A percentile compares a stretch with the other conserved stretches of the same genome.
Conservation (phyloP, 2,329 filamentous ascomycete genomes). For the Nemania sp. region DNA sequence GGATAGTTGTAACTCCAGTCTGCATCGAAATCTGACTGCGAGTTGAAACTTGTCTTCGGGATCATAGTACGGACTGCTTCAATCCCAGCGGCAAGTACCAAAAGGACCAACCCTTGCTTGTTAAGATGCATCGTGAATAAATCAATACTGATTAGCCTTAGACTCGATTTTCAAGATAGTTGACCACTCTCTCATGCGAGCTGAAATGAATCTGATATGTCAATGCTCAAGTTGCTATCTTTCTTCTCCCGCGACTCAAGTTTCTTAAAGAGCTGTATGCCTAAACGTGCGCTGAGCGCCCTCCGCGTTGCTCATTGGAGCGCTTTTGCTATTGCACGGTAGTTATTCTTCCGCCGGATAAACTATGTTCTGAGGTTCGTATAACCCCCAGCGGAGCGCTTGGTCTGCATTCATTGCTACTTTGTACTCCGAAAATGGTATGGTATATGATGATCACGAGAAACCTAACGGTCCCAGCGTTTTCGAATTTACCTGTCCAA, state of each 20-base stretch:
- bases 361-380: constrained; percentile 8
- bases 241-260: not conserved
- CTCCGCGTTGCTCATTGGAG: constrained; percentile 32
- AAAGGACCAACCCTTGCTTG: constrained; percentile 28
- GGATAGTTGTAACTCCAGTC: constrained; percentile 67
- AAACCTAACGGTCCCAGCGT: not conserved
- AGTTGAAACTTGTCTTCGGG: constrained; percentile 55
- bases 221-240: not conserved
- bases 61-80: constrained; percentile 54
- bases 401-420: not conserved
- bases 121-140: constrained; percentile 29
- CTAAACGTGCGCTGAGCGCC: not conserved
- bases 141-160: not conserved
- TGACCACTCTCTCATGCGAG: not conserved
- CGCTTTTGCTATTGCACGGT: constrained; percentile 18
- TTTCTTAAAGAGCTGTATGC: not conserved
- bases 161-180: not conserved
- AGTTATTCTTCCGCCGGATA: constrained; percentile 25
- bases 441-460: not conserved
- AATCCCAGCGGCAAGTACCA: constrained; percentile 42
- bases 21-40: constrained; percentile 54
- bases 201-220: not conserved
- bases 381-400: constrained; percentile 1
- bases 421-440: not conserved
- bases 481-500: not conserved